Base-by-base conservation (phyloP, 345 rosid genomes). In the Hibiscus tridactylites region DNA sequence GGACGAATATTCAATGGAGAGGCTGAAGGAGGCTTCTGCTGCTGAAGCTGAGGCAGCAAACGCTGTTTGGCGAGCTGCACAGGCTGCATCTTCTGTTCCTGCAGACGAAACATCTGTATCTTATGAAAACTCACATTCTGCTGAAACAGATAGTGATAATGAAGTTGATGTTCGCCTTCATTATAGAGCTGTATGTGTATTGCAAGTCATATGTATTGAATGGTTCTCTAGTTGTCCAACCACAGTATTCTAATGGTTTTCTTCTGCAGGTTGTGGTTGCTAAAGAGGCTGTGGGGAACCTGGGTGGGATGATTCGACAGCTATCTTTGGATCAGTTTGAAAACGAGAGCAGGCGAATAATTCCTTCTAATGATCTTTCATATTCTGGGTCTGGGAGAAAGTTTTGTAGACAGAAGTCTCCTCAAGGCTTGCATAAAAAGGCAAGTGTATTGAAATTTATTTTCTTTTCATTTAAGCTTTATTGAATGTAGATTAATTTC, bases 41-140 rank as follows among this genome's bases (percentile, higher is more conserved):
- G 97, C 97, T 58, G 99, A 95, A 87, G 99, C 99, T 50, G 92
- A 95, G 85, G 99, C 81, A 50, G 99, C 96, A 75, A 85, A 73
- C 79, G 93, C 97, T 77, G 92, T 92, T 72, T 95, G 97, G 97
- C 96, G 90, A 82, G 97, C 99, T 78, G 92, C 97, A 64, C 97
- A 92, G 80, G 76, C 85, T 75, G 87, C 86, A 71, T 82, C 96
- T 73, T 68, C 84, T 66, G 71, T 74, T 81, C 79, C 92, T 74
- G 78, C 83, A 12, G 99, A 89, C 76, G 97, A 83, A 77, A 85
- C 90, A 76, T 82, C 96, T 71, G 75, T 85, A 74, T 89, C 96
- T 62, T 96, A 87, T 85, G 92, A 83, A 62, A 89, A 82, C 69
- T 92, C 89, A 54, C 86, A 85, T 69, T 87, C 85, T 61, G 86